These are phyloP conservation scores for Ceratopteris richardii DNA, from an alignment of 75 land plant species.

Conservation along the genomic window DNA sequence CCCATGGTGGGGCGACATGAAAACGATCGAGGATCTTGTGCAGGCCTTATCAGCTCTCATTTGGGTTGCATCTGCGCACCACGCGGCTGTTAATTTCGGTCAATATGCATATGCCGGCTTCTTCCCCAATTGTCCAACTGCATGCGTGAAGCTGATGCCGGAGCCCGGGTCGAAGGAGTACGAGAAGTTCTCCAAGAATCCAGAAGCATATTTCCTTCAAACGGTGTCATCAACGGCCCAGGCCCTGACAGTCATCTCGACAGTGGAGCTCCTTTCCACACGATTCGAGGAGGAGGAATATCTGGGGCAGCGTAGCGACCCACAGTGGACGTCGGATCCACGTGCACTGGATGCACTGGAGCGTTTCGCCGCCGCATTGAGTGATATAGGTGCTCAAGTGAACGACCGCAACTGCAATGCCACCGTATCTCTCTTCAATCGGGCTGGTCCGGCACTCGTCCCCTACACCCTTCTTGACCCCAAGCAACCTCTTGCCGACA, in stretches of 20 bases:
- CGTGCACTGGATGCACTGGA: slow-evolving; percentile 22
- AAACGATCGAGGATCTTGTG: slow-evolving; percentile 21
- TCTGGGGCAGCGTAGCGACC: slow-evolving; percentile 35
- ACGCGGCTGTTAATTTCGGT: slow-evolving; percentile 74
- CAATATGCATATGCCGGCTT: slow-evolving; percentile 58
- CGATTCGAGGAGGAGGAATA: slow-evolving; percentile 66
- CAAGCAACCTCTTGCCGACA: neutral
- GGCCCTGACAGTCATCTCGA: slow-evolving; percentile 42
- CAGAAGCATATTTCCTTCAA: slow-evolving; percentile 25
- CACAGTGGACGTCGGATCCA: slow-evolving; percentile 25
- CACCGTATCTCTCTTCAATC: slow-evolving; percentile 6
- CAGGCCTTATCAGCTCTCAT: slow-evolving; percentile 41
- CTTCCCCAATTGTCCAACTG: slow-evolving; percentile 40
- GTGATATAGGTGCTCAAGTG: slow-evolving; percentile 27
- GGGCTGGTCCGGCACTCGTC: slow-evolving; percentile 47
- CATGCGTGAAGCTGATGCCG: slow-evolving; percentile 19
- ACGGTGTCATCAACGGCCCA: slow-evolving; percentile 37
- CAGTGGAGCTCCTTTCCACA: slow-evolving; percentile 39
- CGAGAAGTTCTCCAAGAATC: slow-evolving; percentile 25
- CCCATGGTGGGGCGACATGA: slow-evolving; percentile 32
- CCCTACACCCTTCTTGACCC: slow-evolving; percentile 64
- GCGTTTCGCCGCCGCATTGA: slow-evolving; percentile 18
- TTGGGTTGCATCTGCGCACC: slow-evolving; percentile 62
- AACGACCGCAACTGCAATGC: slow-evolving; percentile 13
- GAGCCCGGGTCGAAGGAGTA: slow-evolving; percentile 12